Base-by-base conservation (phyloP, 2,329 filamentous ascomycete species). In the Leptographium flavum region DNA sequence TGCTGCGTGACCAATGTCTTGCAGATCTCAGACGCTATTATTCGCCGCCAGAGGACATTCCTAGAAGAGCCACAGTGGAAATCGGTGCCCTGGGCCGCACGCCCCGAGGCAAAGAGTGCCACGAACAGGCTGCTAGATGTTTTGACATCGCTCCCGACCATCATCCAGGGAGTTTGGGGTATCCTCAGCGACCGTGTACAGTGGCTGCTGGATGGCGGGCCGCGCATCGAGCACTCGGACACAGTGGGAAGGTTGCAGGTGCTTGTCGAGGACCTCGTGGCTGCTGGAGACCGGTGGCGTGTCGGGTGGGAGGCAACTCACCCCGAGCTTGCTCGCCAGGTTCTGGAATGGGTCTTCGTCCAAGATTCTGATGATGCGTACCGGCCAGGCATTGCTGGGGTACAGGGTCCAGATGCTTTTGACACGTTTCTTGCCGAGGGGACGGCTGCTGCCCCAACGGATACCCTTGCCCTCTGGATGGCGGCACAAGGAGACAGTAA, bases 21-120 rank as follows among this genome's bases (percentile, higher is more conserved):
- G 25, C 30, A 55, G 50, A 51, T 57, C 7, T 50, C 54, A 4
- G 51, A 57, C 22, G 52, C 53, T 9, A 46, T 56, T 5, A 53
- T 56, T 5, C 50, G 53, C 9, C 54, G 54, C 6, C 43, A 49
- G 33, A 22, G 43, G 3, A 54, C 52, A 1, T 56, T 57, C 30
- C 32, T 57, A 6, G 53, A 51, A 11, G 38, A 46, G 13, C 39
- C 42, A 6, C 49, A 46, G 36, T 57, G 54, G 55, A 53, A 52
- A 43, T 52, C 49, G 3, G 45, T 52, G 4, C 54, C 55, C 1
- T 57, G 54, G 54, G 47, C 50, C 8, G 49, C 42, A 10, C 22
- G 39, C 5, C 52, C 49, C 3, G 25, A 39, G 7, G 41, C 43
- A 3, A 57, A 56, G 38, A 54, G 49, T 13, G 28, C 46, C 7